phyloP scores from a whole-genome alignment of 2,329 filamentous ascomycete genomes.

The Amauroascus verrucosus region DNA sequence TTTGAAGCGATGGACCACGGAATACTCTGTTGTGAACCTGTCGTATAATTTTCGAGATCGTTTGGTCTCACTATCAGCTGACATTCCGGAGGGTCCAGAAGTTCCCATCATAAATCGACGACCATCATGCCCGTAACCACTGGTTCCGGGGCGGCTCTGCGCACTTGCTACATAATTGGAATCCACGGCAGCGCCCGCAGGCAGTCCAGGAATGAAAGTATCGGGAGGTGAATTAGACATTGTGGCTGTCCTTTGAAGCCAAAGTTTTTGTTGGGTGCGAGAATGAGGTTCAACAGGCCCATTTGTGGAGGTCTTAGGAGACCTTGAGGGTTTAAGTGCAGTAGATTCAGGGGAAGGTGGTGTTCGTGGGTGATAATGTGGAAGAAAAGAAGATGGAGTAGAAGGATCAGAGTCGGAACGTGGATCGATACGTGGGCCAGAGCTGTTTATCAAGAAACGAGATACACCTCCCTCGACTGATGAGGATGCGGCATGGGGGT shows the following conservation, averaged over 20 bases:
- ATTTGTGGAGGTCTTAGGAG: constrained; percentile 26
- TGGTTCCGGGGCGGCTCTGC: constrained; percentile 24
- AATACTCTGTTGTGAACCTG: constrained; percentile 34
- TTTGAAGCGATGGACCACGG: constrained; percentile 38
- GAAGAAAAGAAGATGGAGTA: constrained; percentile 39
- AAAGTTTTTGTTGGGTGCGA: constrained; percentile 41
- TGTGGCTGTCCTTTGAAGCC: constrained; percentile 38
- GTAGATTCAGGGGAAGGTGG: constrained; percentile 34
- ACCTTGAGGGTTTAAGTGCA: constrained; percentile 23
- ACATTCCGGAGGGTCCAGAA: constrained; percentile 10
- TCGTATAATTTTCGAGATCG: constrained; percentile 38
- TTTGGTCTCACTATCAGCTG: constrained; percentile 29
- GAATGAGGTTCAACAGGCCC: constrained; percentile 33
- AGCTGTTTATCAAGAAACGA: constrained; percentile 33
- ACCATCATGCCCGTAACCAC: constrained; percentile 8
- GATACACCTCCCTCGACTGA: constrained; percentile 41
- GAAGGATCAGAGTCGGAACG: constrained; percentile 36
- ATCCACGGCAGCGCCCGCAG: constrained; percentile 28
- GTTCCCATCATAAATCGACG: constrained; percentile 12
- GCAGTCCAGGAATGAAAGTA: constrained; percentile 24
- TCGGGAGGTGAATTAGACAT: constrained; percentile 38
- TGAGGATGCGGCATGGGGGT: constrained; percentile 34
- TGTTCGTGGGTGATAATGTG: constrained; percentile 39
- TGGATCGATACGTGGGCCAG: constrained; percentile 26
- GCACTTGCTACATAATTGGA: constrained; percentile 25